Conservation (phyloP, 2,329 filamentous ascomycete species). For the Diaporthe citriasiana region DNA sequence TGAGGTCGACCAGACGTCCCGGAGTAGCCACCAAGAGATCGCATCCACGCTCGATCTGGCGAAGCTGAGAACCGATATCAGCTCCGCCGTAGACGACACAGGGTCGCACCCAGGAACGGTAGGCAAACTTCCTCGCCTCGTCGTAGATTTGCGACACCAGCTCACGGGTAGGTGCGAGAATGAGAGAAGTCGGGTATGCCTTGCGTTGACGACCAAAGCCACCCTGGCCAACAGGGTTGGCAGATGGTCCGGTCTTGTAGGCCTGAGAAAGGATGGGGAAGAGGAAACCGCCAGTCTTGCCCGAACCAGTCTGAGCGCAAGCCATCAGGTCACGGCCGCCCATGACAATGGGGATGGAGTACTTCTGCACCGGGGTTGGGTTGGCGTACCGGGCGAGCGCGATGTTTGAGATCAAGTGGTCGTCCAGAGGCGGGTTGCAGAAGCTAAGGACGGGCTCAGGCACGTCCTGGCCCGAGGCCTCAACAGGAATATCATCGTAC, state of each 20-base stretch:
- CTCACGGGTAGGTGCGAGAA: slow-evolving; percentile 97
- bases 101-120: slow-evolving; percentile 98
- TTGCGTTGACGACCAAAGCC: slow-evolving; percentile 94
- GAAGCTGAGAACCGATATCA: slow-evolving; percentile 97
- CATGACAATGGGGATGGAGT: slow-evolving; percentile 99
- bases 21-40: slow-evolving; percentile 97
- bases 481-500: slow-evolving; percentile 99
- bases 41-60: slow-evolving; percentile 96
- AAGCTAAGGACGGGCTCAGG: slow-evolving; percentile 93
- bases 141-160: slow-evolving; percentile 99
- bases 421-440: slow-evolving; percentile 94
- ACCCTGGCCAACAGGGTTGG: slow-evolving; percentile 69
- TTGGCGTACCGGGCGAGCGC: slow-evolving; percentile 94
- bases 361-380: slow-evolving; percentile 98
- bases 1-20: slow-evolving; percentile 96
- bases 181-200: slow-evolving; percentile 95
- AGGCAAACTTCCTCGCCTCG: slow-evolving; percentile 97
- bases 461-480: slow-evolving; percentile 93
- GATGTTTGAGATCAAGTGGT: slow-evolving; percentile 94
- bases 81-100: slow-evolving; percentile 99
- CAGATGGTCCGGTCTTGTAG: slow-evolving; percentile 88
- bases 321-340: slow-evolving; percentile 98
- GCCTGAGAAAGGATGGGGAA: slow-evolving; percentile 99
- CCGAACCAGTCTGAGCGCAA: slow-evolving; percentile 99
- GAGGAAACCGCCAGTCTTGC: slow-evolving; percentile 99